These are phyloP conservation scores for Golubevia pallescens DNA, from an alignment of 1,284 basidiomycete genomes.

Conservation along the genomic window DNA sequence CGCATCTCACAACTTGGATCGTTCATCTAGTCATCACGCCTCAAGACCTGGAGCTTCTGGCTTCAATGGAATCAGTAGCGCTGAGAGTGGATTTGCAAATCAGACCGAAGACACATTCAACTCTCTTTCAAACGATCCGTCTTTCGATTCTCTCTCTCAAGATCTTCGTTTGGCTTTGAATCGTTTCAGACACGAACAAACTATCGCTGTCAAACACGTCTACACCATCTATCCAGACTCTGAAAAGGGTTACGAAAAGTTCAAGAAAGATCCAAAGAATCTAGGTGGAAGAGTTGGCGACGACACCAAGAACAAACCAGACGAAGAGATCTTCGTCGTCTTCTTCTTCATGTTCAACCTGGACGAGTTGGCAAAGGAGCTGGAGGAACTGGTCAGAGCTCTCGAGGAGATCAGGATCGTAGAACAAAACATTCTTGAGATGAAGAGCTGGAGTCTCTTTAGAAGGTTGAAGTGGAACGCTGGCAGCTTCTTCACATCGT, in stretches of 20 bases:
- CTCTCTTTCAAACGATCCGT: background rate
- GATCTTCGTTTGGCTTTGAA: constrained; percentile 32
- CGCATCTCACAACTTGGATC: background rate
- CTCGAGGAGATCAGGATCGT: constrained; percentile 26
- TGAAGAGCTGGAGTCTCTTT: background rate
- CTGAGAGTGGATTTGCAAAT: background rate
- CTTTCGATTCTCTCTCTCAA: constrained; percentile 30
- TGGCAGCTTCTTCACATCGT: background rate
- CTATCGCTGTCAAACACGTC: constrained; percentile 46
- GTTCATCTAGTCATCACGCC: background rate
- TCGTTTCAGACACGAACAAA: constrained; percentile 51
- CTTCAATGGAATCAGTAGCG: background rate
- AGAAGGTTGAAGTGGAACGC: background rate
- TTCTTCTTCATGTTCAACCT: constrained; percentile 58
- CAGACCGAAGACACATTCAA: background rate
- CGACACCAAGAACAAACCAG: constrained; percentile 21
- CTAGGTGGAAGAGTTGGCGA: background rate
- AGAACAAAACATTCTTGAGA: background rate
- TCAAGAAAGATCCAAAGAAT: background rate
- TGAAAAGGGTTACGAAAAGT: background rate
- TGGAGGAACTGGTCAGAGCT: constrained; percentile 30
- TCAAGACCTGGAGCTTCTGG: background rate
- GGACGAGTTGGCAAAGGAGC: constrained; percentile 49
- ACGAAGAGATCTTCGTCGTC: constrained; percentile 52
- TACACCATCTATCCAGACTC: constrained; percentile 43